Conservation (phyloP, 225 moss, liverwort and hornwort species). For the Pseudisothecium myosuroides region DNA sequence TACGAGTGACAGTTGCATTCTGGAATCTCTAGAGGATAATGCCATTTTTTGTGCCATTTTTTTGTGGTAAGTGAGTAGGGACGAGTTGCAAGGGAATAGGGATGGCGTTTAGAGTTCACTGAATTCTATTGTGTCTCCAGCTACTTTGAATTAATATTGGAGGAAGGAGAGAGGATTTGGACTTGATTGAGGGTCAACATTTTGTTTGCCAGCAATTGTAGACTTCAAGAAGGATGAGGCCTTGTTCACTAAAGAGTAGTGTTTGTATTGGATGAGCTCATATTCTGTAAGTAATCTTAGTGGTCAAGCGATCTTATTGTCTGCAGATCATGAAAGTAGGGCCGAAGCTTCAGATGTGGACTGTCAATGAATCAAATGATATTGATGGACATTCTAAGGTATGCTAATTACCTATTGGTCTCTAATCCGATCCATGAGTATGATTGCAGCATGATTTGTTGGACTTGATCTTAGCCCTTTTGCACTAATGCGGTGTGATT, state of each 20-base stretch:
- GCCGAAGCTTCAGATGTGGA: slow-evolving; percentile 43
- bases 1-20: neutral
- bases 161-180: neutral
- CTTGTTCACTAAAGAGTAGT: neutral
- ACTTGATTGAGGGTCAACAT: neutral
- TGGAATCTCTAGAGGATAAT: neutral
- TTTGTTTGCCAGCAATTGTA: neutral
- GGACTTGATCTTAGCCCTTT: neutral
- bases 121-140: neutral
- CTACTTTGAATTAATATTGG: neutral
- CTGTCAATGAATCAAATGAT: slow-evolving; percentile 13
- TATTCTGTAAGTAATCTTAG: neutral
- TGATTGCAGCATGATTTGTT: neutral
- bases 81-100: neutral
- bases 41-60: neutral
- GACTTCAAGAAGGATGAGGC: neutral
- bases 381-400: slow-evolving; percentile 14
- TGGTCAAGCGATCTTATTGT: neutral
- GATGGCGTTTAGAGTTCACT: neutral
- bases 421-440: neutral
- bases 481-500: neutral
- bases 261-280: neutral
- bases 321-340: slow-evolving; percentile 32
- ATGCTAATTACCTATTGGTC: neutral
- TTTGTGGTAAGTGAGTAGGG: neutral